Base-by-base conservation (phyloP, 2,329 filamentous ascomycete species). In the Aspergillus sp. region DNA sequence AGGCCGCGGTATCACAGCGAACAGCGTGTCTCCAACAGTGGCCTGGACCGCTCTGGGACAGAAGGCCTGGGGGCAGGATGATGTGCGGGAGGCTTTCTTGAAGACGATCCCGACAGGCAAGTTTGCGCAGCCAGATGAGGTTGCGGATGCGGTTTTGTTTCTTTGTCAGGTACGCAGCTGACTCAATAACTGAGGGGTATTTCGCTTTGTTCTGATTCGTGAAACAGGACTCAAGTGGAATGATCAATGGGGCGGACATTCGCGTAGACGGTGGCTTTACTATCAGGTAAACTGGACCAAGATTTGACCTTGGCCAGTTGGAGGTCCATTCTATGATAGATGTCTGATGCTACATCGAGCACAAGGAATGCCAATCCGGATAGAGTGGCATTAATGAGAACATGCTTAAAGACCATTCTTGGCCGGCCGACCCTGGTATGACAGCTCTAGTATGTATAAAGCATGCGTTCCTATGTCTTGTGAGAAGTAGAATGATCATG, bases 31-130 rank as follows among this genome's bases (percentile, higher is more conserved):
- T 12, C 80, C 80, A 12, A 80, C 79, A 4, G 78, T 80, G 12
- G 79, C 79, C 3, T 80, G 78, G 79, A 82, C 80, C 9, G 76
- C 70, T 6, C 65, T 82, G 32, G 80, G 79, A 3, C 75, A 76
- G 65, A 79, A 78, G 62, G 76, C 76, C 5, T 79, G 77, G 77
- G 76, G 75, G 1, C 74, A 76, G 38, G 64, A 70, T 2, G 59
- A 60, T 8, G 75, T 78, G 39, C 64, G 72, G 32, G 71, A 77
- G 55, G 72, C 72, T 0, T 76, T 78, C 56, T 63, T 78, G 49
- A 67, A 70, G 51, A 70, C 64, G 48, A 76, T 79, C n/a, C 76
- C 77, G 3, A 76, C 72, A 0, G 76, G 77, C 1, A 74, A 71
- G 55, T 79, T 78, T 63, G 76, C 72, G 4, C 62, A 73, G 52